Percentiles rank a stretch among this genome's conserved stretches.
Evolutionary conservation across 2,329 filamentous ascomycete genomes (phyloP).

Genomic region (Beauveria varroae): DNA sequence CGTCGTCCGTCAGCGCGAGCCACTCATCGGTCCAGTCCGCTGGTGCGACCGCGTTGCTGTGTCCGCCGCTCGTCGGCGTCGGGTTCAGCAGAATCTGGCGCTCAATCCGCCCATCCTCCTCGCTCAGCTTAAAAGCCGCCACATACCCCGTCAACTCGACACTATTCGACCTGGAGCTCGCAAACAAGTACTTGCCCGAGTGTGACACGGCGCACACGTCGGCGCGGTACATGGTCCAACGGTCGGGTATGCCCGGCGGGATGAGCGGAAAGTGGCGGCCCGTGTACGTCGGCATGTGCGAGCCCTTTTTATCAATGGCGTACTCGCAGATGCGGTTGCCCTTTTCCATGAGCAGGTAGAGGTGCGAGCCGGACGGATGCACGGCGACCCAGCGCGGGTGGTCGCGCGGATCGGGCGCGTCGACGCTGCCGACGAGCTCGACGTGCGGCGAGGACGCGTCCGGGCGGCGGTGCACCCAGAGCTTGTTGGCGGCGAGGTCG

Average conservation of each 20-base stretch:
- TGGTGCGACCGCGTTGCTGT: conserved; percentile 81
- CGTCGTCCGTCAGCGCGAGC: conserved; percentile 83
- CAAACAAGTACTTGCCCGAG: conserved; percentile 71
- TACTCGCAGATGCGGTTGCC: conserved; percentile 80
- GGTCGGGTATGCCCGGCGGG: conserved; percentile 56
- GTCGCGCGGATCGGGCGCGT: conserved; percentile 63
- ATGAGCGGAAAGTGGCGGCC: conserved; percentile 70
- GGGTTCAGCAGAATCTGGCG: conserved; percentile 73
- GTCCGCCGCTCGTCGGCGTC: conserved; percentile 78
- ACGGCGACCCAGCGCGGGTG: conserved; percentile 87
- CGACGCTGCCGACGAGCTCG: conserved; percentile 62
- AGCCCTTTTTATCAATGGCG: conserved; percentile 59
- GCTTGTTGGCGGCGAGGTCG: conserved; percentile 68
- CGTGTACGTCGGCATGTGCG: conserved; percentile 71
- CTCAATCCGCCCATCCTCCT: conserved; percentile 60
- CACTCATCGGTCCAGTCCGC: conserved; percentile 82
- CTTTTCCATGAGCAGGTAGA: conserved; percentile 87
- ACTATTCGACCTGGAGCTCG: conserved; percentile 72
- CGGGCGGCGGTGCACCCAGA: conserved; percentile 78
- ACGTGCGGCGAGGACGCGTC: conserved; percentile 31
- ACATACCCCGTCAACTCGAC: conserved; percentile 75
- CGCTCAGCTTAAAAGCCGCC: conserved; percentile 65
- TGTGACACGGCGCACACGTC: conserved; percentile 72
- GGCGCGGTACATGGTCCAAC: conserved; percentile 64
- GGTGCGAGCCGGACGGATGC: conserved; percentile 66